Evolutionary conservation across 345 rosid species (phyloP).

Genomic region (Sapria himalayana): DNA sequence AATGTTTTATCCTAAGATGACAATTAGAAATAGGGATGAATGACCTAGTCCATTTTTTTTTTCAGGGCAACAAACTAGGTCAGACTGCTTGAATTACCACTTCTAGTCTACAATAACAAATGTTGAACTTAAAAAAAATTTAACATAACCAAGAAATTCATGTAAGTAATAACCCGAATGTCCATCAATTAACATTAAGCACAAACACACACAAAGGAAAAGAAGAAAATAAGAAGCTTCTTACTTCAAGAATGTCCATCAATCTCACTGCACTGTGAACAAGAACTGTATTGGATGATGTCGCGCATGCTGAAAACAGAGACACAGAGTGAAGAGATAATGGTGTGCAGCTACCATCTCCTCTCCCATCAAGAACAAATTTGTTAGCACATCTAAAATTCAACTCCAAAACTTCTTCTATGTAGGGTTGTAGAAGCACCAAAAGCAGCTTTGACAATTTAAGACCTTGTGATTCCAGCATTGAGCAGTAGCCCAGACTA

Average conservation of each 20-base stretch:
- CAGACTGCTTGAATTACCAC: too few relatives aligned
- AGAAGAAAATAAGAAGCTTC: conserved; percentile 11
- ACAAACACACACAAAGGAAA: neutral
- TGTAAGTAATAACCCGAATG: too few relatives aligned
- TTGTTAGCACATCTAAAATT: conserved; percentile 72
- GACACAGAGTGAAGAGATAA: conserved; percentile 30
- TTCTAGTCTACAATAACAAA: too few relatives aligned
- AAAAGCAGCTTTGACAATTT: conserved; percentile 66
- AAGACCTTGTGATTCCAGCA: conserved; percentile 72
- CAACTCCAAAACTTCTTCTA: conserved; percentile 83
- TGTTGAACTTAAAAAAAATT: too few relatives aligned
- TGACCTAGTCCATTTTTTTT: too few relatives aligned
- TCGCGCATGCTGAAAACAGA: conserved; percentile 37
- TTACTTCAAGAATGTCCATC: conserved; percentile 60
- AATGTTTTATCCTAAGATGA: too few relatives aligned
- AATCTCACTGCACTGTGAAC: conserved; percentile 63
- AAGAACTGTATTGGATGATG: conserved; percentile 34
- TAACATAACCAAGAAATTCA: too few relatives aligned
- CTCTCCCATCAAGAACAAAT: conserved; percentile 33
- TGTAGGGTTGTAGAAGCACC: conserved; percentile 63
- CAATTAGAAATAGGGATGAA: too few relatives aligned
- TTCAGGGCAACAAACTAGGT: too few relatives aligned
- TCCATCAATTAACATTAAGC: conserved; percentile 1
- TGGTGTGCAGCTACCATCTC: conserved; percentile 32
- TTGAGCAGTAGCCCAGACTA: conserved; percentile 50